Base-by-base conservation (phyloP, 2,329 filamentous ascomycete genomes). In the Diplodia corticola region DNA sequence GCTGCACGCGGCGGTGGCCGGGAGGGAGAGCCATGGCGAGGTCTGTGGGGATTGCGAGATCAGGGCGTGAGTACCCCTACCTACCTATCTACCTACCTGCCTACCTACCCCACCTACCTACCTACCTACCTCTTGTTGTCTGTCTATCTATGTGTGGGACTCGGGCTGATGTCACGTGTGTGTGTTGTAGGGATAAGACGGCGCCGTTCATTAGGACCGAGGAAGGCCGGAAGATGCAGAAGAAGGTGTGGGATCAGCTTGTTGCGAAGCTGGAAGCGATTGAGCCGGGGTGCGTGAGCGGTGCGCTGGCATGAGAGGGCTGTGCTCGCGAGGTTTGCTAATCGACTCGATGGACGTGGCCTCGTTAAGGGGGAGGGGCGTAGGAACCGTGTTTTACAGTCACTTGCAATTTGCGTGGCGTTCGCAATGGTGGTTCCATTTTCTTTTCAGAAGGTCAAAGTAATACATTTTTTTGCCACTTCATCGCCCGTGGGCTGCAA, bases 11-110 rank as follows among this genome's bases (percentile, higher is more conserved):
- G 69, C 71, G 1, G 68, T 68, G 3, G 48, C 70, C 17, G 66
- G 57, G 2, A 44, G 63, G 1, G 70, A 72, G 33, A 68, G 68
- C 10, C 72, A 74, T 64, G 73, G 73, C 10, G 54, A 46, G 17
- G 71, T 71, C 30, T 51, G 73, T 30, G 67, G 67, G 69, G 69
- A 74, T 55, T 69, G 71, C 46, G 67, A 69, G 61, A 63, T 71
- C 40, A 48, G 63, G 37, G 24, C 12, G 71, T 72, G 51, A 68
- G 70, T 68, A 9, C 12, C 7, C 30, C 2, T 30, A n/a, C n/a
- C n/a, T n/a, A n/a, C n/a, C n/a, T n/a, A n/a, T n/a, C n/a, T n/a
- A n/a, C n/a, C n/a, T n/a, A n/a, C n/a, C n/a, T n/a, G n/a, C n/a
- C n/a, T n/a, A n/a, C n/a, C n/a, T n/a, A n/a, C n/a, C n/a, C n/a